Base-by-base conservation (phyloP, 164 flowering plant species). In the Echeveria elegans region DNA sequence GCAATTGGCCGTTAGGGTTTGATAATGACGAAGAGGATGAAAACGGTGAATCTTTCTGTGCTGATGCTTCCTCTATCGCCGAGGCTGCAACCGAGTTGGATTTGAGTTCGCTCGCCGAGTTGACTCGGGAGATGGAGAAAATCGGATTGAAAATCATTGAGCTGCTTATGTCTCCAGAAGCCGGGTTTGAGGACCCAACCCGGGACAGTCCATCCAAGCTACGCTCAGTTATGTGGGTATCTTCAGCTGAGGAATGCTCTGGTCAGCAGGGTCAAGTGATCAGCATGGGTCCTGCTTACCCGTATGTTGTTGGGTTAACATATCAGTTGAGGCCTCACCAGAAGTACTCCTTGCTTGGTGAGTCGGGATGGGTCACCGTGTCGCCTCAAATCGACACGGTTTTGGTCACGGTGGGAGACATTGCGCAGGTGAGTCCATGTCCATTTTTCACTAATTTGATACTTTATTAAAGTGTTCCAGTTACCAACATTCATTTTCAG, bases 341-440 rank as follows among this genome's bases (percentile, higher is more conserved):
- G 73, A 83, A 76, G 62, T 77, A 70, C 41, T 77, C 85, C 0
- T 10, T 91, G 79, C 67, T 77, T 71, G 61, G 79, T n/a, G 97
- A 87, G 67, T 83, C 95, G 65, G 92, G 93, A 67, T 79, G 84
- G 93, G 87, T 81, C n/a, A 43, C 80, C 0, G 92, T 82, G 6
- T 69, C 67, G 58, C 85, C 90, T 0, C 73, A 69, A 47, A 79
- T 78, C 11, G 88, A 80, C 58, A 84, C 90, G 9, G 70, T 92
- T 23, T 72, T 91, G 73, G 86, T 91, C 14, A 87, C 94, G 0
- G 26, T 89, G 10, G 97, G 97, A 8, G 97, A 91, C 77, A 80
- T 91, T 45, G 90, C 92, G 61, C 91, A 91, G 75, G 96, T 86
- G 50, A 75, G 74, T 67, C 18, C 31, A 43, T 43, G 74, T 67